These are phyloP conservation scores for Mesotaenium endlicherianum DNA, from an alignment of 139 green algal genomes.

Conservation along the genomic window DNA sequence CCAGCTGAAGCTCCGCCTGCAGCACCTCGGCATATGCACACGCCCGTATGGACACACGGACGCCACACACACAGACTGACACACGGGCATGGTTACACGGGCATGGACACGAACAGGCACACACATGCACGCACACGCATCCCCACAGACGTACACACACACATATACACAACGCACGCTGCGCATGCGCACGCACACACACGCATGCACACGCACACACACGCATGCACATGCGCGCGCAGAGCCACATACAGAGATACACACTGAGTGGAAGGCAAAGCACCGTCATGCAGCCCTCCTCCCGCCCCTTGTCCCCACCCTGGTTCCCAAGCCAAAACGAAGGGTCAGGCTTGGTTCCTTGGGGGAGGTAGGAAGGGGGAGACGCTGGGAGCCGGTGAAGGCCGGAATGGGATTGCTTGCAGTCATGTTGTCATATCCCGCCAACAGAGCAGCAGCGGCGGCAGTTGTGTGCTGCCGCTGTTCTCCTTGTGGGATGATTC, in stretches of 20 bases:
- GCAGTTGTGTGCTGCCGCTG: constrained; percentile 86
- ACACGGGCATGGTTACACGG: neutral
- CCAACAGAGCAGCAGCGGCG: constrained; percentile 72
- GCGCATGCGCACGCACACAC: no score
- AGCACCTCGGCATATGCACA: neutral
- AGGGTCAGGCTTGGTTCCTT: no score
- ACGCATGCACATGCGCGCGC: no score
- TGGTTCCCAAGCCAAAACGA: no score
- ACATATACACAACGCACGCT: no score
- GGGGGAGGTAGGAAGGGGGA: neutral
- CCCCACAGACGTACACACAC: neutral
- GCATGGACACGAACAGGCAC: neutral
- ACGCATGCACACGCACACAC: no score
- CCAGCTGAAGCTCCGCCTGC: neutral
- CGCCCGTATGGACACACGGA: neutral
- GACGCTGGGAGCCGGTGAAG: neutral
- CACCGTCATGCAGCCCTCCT: neutral
- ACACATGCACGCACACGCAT: neutral
- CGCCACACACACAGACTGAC: neutral
- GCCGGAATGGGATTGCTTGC: neutral
- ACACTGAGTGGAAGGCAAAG: neutral
- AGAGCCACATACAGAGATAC: no score
- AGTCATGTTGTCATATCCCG: neutral
- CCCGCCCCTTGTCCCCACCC: no score
- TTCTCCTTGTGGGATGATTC: constrained; percentile 65